A percentile compares a stretch with the other conserved stretches of the same genome.
These are phyloP conservation scores for Colletotrichum spinosum DNA, from an alignment of 2,329 filamentous ascomycete genomes.

Conservation along the genomic window DNA sequence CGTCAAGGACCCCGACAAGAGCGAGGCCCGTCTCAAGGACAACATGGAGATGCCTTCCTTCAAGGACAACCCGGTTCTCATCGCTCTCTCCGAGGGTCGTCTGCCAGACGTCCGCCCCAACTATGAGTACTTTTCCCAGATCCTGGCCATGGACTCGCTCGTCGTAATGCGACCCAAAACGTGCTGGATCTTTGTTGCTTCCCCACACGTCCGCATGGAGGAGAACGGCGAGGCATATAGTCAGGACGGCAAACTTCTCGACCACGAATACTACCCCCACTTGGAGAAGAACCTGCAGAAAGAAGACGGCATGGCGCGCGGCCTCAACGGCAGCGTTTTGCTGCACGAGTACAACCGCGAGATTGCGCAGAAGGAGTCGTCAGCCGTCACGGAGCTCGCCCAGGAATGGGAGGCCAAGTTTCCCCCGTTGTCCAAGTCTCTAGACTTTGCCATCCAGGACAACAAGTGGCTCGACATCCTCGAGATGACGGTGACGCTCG, in stretches of 20 bases:
- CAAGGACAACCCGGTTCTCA: conserved; percentile 74
- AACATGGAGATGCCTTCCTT: conserved; percentile 64
- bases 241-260: conserved; percentile 56
- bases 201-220: conserved; percentile 62
- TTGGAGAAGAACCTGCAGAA: conserved; percentile 66
- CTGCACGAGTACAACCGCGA: conserved; percentile 70
- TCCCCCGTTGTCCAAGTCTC: conserved; percentile 64
- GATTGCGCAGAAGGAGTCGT: conserved; percentile 66
- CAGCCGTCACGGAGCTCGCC: conserved; percentile 64
- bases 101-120: conserved; percentile 70
- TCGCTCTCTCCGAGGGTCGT: conserved; percentile 67
- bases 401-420: conserved; percentile 70
- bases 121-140: conserved; percentile 71
- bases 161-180: conserved; percentile 68
- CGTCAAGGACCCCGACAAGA: conserved; percentile 63
- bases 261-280: conserved; percentile 65
- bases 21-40: conserved; percentile 60
- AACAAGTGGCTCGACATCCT: conserved; percentile 68
- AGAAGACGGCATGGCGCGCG: conserved; percentile 61
- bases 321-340: conserved; percentile 61
- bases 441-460: conserved; percentile 61
- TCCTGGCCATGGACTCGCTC: conserved; percentile 64
- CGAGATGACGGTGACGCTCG: conserved; percentile 71
- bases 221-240: conserved; percentile 56
- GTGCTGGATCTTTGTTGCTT: conserved; percentile 70